phyloP scores from a whole-genome alignment of 2,329 filamentous ascomycete species.

The Pseudocercospora cruenta region DNA sequence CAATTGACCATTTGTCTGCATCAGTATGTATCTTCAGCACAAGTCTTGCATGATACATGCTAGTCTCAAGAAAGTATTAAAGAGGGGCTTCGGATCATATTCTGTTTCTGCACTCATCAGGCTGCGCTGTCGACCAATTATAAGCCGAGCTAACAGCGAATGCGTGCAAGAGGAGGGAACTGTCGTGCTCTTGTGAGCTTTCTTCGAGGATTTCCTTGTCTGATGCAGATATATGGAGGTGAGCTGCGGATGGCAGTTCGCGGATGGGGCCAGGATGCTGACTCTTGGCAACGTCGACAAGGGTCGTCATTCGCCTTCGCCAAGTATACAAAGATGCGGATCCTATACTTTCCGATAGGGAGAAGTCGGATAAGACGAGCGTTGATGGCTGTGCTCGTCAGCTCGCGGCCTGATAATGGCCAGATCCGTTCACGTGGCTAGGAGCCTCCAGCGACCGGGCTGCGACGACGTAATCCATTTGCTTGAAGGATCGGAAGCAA shows the following conservation, averaged over 20 bases:
- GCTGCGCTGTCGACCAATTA: background rate
- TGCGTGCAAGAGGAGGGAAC: background rate
- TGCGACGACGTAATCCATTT: too few species aligned
- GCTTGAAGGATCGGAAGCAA: too few species aligned
- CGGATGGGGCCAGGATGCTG: background rate
- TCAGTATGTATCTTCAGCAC: too few species aligned
- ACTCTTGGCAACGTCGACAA: background rate
- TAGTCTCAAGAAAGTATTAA: too few species aligned
- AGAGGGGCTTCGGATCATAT: too few species aligned
- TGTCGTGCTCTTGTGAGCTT: background rate
- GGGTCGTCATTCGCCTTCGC: background rate
- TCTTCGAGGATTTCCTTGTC: background rate
- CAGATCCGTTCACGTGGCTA: background rate
- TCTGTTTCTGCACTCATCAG: too few species aligned
- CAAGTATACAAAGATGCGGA: background rate
- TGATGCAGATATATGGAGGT: background rate
- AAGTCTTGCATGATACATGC: too few species aligned
- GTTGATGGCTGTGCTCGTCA: background rate
- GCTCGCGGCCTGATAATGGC: background rate
- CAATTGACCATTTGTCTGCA: too few species aligned
- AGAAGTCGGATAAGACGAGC: background rate
- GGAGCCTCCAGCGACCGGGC: background rate
- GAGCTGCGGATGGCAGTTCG: background rate
- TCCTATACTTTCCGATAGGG: background rate
- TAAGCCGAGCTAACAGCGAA: background rate